phyloP scores from a whole-genome alignment of 1,139 yeast genomes.

The Zygoascus hellenicus region DNA sequence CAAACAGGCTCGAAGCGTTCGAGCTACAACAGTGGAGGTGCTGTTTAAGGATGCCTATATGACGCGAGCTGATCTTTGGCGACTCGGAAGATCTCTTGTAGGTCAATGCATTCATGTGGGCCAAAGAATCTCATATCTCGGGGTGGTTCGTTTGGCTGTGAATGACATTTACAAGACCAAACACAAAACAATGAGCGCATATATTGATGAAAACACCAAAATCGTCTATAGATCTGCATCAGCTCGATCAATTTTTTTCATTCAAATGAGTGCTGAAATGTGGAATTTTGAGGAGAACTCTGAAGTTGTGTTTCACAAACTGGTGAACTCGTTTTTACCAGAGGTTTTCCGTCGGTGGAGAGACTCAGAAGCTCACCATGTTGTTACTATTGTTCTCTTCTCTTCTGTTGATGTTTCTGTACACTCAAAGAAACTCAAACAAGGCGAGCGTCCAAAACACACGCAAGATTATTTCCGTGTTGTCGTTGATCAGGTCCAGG shows the following conservation, averaged over 20 bases:
- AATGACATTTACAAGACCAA: constrained; percentile 70
- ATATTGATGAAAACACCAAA: constrained; percentile 68
- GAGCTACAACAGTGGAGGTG: constrained; percentile 77
- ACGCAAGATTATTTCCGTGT: constrained; percentile 82
- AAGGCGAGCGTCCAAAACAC: constrained; percentile 68
- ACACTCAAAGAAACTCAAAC: constrained; percentile 26
- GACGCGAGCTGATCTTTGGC: constrained; percentile 94
- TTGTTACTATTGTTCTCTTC: constrained; percentile 83
- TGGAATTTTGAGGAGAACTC: constrained; percentile 98
- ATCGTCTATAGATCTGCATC: constrained; percentile 86
- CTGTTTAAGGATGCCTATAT: constrained; percentile 74
- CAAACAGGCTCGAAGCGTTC: constrained; percentile 41
- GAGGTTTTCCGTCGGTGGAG: constrained; percentile 86
- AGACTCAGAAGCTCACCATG: constrained; percentile 78
- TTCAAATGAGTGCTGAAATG: constrained; percentile 92
- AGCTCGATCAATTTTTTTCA: constrained; percentile 72
- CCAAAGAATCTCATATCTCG: constrained; percentile 60
- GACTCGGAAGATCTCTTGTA: constrained; percentile 55
- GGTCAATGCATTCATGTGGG: constrained; percentile 61
- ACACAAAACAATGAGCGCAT: constrained; percentile 45
- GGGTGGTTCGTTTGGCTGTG: constrained; percentile 58
- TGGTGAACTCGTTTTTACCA: constrained; percentile 86
- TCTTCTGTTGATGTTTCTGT: constrained; percentile 68
- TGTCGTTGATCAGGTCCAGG: constrained; percentile 91
- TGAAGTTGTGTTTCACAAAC: constrained; percentile 85